Evolutionary conservation across 345 rosid genomes (phyloP).

Genomic region (Pistacia vera): DNA sequence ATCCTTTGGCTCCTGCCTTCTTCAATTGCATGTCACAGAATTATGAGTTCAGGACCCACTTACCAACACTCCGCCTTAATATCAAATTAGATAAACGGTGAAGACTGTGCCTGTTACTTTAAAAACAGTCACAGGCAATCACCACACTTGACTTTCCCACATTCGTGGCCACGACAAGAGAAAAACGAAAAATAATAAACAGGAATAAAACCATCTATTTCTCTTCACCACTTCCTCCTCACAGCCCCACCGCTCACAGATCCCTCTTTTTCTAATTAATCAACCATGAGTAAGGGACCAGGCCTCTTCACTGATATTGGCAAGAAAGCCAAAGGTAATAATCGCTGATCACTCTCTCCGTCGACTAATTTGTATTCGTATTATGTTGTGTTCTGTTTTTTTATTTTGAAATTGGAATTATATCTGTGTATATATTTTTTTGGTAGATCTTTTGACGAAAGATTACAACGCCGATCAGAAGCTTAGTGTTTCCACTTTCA

Average conservation of each 20-base stretch:
- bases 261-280: conserved; percentile 16
- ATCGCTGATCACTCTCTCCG: background rate
- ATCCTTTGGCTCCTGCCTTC: no score
- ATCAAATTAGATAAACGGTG: background rate
- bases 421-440: conserved; percentile 8
- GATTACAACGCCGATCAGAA: conserved; percentile 86
- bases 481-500: conserved; percentile 66
- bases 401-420: background rate
- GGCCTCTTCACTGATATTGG: conserved; percentile 89
- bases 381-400: no score
- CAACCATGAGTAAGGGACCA: conserved; percentile 83
- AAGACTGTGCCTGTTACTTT: background rate
- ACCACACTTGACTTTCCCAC: background rate
- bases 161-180: background rate
- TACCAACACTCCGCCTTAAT: background rate
- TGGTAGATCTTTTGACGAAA: conserved; percentile 79
- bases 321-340: conserved; percentile 81
- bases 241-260: background rate
- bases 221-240: background rate
- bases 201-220: conserved; percentile 2
- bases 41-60: background rate
- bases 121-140: conserved; percentile 6
- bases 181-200: background rate
- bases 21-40: background rate
- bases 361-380: background rate